phyloP scores from a whole-genome alignment of 192 early-diverging fungal species.

The Allomyces javanicus region DNA sequence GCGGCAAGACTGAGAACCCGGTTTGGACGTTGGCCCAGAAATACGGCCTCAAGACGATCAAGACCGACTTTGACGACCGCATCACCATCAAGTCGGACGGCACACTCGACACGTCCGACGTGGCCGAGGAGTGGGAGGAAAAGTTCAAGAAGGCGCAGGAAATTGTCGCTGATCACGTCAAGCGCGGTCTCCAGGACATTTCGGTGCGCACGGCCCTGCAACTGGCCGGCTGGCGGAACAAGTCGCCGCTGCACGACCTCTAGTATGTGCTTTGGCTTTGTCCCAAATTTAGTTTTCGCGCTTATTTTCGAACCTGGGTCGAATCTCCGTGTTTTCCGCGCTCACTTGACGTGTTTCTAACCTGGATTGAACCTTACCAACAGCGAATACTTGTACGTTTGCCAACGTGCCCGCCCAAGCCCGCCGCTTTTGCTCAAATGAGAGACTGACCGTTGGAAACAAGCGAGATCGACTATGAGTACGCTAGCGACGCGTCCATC shows the following conservation, averaged over 20 bases:
- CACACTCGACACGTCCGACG: not conserved
- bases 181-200: constrained; percentile 9
- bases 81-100: constrained; percentile 10
- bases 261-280: too few species aligned
- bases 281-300: too few species aligned
- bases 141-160: constrained; percentile 2
- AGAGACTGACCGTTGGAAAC: too few species aligned
- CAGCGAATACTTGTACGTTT: constrained; percentile 16
- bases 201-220: constrained; percentile 12
- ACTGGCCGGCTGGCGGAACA: constrained; percentile 9
- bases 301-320: too few species aligned
- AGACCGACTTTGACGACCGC: constrained; percentile 13
- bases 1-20: constrained; percentile 18
- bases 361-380: constrained; percentile 7
- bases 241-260: too few species aligned
- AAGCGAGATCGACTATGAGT: constrained; percentile 13
- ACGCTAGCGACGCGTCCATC: constrained; percentile 12
- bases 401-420: too few species aligned
- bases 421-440: too few species aligned
- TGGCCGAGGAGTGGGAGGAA: constrained; percentile 3
- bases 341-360: too few species aligned
- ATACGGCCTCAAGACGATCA: constrained; percentile 10
- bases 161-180: constrained; percentile 6
- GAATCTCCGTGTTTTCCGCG: too few species aligned
- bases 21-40: constrained; percentile 11